These are phyloP conservation scores for Aspergillus nidulans DNA, from an alignment of 495 filamentous ascomycete species.

Conservation along the genomic window DNA sequence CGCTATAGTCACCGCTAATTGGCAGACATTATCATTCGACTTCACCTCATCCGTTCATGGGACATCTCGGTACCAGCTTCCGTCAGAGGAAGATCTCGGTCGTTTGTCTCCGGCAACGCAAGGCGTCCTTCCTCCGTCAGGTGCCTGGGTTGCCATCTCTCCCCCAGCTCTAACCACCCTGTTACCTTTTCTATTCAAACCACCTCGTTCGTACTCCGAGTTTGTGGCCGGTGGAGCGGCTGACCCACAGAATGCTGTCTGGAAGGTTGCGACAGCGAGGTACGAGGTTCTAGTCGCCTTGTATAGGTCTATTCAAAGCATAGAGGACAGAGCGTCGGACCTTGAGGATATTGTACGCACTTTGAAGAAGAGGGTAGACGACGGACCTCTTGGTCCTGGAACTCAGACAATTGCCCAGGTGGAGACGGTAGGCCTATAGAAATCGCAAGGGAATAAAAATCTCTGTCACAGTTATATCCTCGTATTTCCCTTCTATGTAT, in stretches of 20 bases:
- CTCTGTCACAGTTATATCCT: neutral
- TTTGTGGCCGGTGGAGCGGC: conserved; percentile 55
- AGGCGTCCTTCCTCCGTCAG: conserved; percentile 41
- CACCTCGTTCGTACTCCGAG: conserved; percentile 53
- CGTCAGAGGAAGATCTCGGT: conserved; percentile 38
- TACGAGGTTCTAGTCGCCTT: conserved; percentile 52
- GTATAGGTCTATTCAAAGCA: conserved; percentile 28
- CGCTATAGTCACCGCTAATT: conserved; percentile 52
- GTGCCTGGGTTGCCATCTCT: conserved; percentile 48
- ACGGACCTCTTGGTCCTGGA: conserved; percentile 41
- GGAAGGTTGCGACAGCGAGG: conserved; percentile 56
- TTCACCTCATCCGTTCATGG: conserved; percentile 12
- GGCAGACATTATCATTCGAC: conserved; percentile 36
- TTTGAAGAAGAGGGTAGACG: conserved; percentile 38
- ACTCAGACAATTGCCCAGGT: conserved; percentile 29
- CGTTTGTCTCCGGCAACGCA: conserved; percentile 31
- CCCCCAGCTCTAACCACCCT: conserved; percentile 49
- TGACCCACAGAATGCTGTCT: conserved; percentile 54
- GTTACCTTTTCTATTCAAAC: conserved; percentile 56
- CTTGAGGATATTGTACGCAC: conserved; percentile 44
- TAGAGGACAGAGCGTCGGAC: conserved; percentile 27
- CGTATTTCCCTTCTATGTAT: neutral
- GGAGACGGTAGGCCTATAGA: conserved; percentile 35
- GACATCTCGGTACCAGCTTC: conserved; percentile 36
- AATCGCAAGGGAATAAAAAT: neutral